phyloP scores from a whole-genome alignment of 306 rosid genomes.

The Malus domestica region DNA sequence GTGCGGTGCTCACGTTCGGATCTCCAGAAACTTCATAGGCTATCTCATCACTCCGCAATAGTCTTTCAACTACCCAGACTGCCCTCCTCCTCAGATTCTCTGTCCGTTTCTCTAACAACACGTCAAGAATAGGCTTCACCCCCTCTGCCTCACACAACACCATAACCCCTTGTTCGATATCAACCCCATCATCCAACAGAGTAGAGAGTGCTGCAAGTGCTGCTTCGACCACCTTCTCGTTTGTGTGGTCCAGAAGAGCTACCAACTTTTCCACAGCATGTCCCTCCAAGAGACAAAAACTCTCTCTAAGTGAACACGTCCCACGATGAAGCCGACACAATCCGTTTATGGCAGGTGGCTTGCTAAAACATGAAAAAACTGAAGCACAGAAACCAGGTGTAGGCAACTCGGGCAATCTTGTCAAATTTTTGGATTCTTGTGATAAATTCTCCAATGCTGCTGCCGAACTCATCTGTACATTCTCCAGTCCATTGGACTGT shows the following conservation, averaged over 20 bases:
- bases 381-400: constrained; percentile 55
- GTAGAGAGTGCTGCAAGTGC: constrained; percentile 84
- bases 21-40: constrained; percentile 73
- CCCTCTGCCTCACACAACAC: constrained; percentile 71
- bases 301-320: constrained; percentile 62
- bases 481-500: constrained; percentile 84
- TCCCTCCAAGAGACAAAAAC: constrained; percentile 80
- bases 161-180: constrained; percentile 70
- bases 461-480: constrained; percentile 92
- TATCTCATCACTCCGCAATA: constrained; percentile 74
- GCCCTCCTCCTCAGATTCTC: constrained; percentile 81
- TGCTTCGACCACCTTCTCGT: constrained; percentile 89
- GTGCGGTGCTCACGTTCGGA: constrained; percentile 84
- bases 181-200: constrained; percentile 82
- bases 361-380: constrained; percentile 60
- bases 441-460: constrained; percentile 84
- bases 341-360: constrained; percentile 56
- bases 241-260: constrained; percentile 86
- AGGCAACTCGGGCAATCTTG: constrained; percentile 61
- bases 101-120: constrained; percentile 73
- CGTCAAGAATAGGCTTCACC: constrained; percentile 67
- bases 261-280: constrained; percentile 70
- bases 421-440: constrained; percentile 62
- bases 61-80: constrained; percentile 90
- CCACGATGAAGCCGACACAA: constrained; percentile 80